Base-by-base conservation (phyloP, 2,329 filamentous ascomycete genomes). In the Rhynchosporium graminicola region DNA sequence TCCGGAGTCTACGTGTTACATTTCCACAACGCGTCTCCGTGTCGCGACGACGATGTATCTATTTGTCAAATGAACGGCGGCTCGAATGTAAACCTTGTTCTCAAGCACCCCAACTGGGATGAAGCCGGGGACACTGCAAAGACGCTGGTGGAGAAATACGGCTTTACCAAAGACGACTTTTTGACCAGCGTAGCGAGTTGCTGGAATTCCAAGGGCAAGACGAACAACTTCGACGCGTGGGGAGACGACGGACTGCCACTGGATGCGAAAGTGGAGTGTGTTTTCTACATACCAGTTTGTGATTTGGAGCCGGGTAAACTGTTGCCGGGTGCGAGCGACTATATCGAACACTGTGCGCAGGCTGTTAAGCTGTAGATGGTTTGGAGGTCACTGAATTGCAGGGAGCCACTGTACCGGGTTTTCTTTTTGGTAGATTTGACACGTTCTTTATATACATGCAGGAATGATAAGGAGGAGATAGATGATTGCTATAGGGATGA, bases 1-100 rank as follows among this genome's bases (percentile, higher is more conserved):
- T 46, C 45, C 40, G 42, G 48, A 3, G 28, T 28, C 13, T 65
- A 59, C 51, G 50, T 65, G 6, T 26, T 45, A 1, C 43, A 20
- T 20, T 45, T 45, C 43, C 43, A 45, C 15, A 45, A 45, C 43
- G 43, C 43, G 4, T 6, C n/a, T 7, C 43, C 43, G 4, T 45
- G 43, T n/a, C 43, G 13, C 7, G 43, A 45, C 3, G 15, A 45
- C 43, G 43, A 45, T 15, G 15, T 20, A 4, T 45, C 43, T 2
- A 5, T 45, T 4, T 45, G 43, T n/a, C 43, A 45, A 5, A 13
- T 4, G 40, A 43, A 43, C 10, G 40, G 15, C 10, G 43, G 20
- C 43, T 20, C 43, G 5, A 20, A 20, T 15, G 20, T 45, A 3
- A 45, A 45, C 43, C n/a, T 45, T 1, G 43, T 45, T 26, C 15